Percentiles rank a stretch among this genome's conserved stretches.
Conservation (phyloP, 2,329 filamentous ascomycete genomes). For the Penicillium hesseltinei region DNA sequence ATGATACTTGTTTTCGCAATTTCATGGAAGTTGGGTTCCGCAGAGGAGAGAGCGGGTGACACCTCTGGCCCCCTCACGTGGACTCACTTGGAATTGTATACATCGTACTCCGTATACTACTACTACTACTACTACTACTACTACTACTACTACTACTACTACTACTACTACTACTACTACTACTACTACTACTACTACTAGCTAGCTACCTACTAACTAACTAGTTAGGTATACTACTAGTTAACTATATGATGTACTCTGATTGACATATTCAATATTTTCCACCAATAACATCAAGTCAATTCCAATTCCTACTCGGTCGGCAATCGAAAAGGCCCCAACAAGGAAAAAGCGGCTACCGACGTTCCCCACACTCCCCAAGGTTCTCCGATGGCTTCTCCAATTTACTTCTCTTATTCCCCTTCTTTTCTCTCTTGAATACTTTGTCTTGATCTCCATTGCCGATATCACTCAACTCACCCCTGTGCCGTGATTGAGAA, state of each 20-base stretch:
- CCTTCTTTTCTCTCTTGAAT: background rate
- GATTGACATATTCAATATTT: background rate
- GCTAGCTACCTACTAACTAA: too few relatives aligned
- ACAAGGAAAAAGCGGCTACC: background rate
- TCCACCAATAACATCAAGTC: constrained; percentile 25
- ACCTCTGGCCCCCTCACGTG: constrained; percentile 9
- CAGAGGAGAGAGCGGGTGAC: background rate
- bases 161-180: too few relatives aligned
- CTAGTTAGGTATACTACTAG: too few relatives aligned
- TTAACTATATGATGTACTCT: too few relatives aligned
- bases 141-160: too few relatives aligned
- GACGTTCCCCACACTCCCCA: constrained; percentile 13
- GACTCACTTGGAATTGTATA: background rate
- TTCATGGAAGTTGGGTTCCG: background rate
- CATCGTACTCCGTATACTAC: background rate
- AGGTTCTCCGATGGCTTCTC: constrained; percentile 1
- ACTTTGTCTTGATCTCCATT: background rate
- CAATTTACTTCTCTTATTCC: background rate
- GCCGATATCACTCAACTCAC: background rate
- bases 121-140: too few relatives aligned
- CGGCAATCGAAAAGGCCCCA: constrained; percentile 26
- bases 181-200: too few relatives aligned
- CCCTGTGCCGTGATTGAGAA: constrained; percentile 31
- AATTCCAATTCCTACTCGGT: constrained; percentile 11
- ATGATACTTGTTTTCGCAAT: background rate